A percentile compares a stretch with the other conserved stretches of the same genome.
Conservation (phyloP, 495 filamentous ascomycete species). For the Astrocystis sublimbata region DNA sequence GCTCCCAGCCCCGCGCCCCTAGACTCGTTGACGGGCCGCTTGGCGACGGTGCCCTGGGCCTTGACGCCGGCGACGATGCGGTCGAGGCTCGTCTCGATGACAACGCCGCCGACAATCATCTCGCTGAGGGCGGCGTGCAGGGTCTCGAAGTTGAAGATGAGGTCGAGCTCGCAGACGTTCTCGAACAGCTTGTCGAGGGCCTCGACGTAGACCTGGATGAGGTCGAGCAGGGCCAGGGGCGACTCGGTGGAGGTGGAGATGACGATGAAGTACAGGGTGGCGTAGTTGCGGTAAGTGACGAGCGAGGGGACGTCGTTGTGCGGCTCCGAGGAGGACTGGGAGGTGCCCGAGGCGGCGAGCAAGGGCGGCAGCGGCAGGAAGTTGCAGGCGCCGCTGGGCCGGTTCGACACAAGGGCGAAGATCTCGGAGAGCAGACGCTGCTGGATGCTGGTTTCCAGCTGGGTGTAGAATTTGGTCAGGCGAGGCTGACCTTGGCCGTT, state of each 20-base stretch:
- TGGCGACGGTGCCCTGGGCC: slow-evolving; percentile 73
- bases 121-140: slow-evolving; percentile 87
- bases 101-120: slow-evolving; percentile 95
- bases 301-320: slow-evolving; percentile 90
- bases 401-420: slow-evolving; percentile 92
- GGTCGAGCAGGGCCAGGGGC: slow-evolving; percentile 88
- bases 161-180: slow-evolving; percentile 95
- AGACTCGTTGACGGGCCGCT: slow-evolving; percentile 63
- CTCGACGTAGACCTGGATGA: slow-evolving; percentile 98
- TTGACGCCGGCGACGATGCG: slow-evolving; percentile 84
- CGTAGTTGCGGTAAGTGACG: slow-evolving; percentile 97
- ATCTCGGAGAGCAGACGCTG: slow-evolving; percentile 96
- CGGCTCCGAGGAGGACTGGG: slow-evolving; percentile 61
- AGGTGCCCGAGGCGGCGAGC: slow-evolving; percentile 49
- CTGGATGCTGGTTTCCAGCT: slow-evolving; percentile 92
- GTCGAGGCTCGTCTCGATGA: slow-evolving; percentile 88
- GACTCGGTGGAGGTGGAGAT: slow-evolving; percentile 98
- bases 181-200: slow-evolving; percentile 92
- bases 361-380: slow-evolving; percentile 74
- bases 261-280: slow-evolving; percentile 96
- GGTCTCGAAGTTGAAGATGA: slow-evolving; percentile 99
- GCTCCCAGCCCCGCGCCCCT: slow-evolving; percentile 41
- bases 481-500: slow-evolving; percentile 96
- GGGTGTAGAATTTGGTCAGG: slow-evolving; percentile 98
- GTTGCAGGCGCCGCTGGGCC: slow-evolving; percentile 86